Conservation (phyloP, 2,329 filamentous ascomycete genomes). For the Aureobasidium sp. region DNA sequence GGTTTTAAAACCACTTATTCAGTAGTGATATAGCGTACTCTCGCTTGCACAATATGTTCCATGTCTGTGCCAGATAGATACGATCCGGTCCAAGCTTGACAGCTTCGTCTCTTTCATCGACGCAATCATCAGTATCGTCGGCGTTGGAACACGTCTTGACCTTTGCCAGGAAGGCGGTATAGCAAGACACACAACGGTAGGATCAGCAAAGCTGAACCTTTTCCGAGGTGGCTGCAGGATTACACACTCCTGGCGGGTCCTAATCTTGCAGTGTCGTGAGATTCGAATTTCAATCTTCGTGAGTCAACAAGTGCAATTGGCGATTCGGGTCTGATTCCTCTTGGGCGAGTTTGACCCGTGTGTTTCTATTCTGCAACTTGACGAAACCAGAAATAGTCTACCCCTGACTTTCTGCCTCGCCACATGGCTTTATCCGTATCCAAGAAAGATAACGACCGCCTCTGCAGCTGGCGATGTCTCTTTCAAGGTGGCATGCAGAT, state of each 20-base stretch:
- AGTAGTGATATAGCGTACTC: too few relatives aligned
- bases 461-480: neutral
- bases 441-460: neutral
- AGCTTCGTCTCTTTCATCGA: neutral
- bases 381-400: neutral
- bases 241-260: neutral
- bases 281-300: neutral
- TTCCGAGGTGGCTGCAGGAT: neutral
- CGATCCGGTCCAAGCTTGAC: neutral
- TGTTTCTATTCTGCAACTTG: neutral
- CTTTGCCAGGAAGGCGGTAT: neutral
- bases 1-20: neutral
- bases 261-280: neutral
- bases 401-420: neutral
- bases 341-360: neutral
- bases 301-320: neutral
- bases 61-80: neutral
- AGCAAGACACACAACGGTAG: neutral
- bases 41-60: neutral
- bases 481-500: neutral
- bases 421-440: neutral
- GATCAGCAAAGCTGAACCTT: neutral
- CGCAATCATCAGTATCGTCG: neutral
- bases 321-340: neutral
- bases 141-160: neutral